Conservation (phyloP, 306 rosid genomes). For the Prunus mira region DNA sequence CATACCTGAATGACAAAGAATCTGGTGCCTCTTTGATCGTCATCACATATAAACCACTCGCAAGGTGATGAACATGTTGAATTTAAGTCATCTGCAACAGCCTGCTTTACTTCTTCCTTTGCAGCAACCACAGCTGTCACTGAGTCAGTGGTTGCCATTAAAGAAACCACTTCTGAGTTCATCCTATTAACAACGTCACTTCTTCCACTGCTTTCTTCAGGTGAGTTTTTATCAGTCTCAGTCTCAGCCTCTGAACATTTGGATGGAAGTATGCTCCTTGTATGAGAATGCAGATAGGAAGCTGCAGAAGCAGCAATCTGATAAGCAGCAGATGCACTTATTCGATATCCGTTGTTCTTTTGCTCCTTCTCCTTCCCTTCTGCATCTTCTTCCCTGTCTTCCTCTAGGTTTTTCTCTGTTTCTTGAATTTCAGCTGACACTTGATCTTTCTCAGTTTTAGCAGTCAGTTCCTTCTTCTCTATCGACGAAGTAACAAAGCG, state of each 20-base stretch:
- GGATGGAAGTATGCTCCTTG: constrained; percentile 75
- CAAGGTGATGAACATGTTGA: constrained; percentile 80
- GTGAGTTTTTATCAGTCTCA: constrained; percentile 24
- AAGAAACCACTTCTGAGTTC: constrained; percentile 66
- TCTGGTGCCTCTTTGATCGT: constrained; percentile 65
- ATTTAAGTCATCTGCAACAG: constrained; percentile 85
- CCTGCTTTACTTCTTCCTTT: constrained; percentile 95
- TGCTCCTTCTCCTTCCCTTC: constrained; percentile 40
- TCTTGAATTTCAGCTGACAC: constrained; percentile 32
- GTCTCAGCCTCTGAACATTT: constrained; percentile 40
- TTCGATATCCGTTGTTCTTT: constrained; percentile 37
- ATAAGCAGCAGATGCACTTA: constrained; percentile 66
- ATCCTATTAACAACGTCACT: constrained; percentile 29
- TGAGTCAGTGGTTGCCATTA: constrained; percentile 86
- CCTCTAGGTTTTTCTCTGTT: constrained; percentile 29
- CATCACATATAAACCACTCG: constrained; percentile 90
- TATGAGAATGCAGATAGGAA: constrained; percentile 69
- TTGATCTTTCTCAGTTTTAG: constrained; percentile 45
- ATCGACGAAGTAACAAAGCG: constrained; percentile 69
- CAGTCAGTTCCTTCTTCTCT: constrained; percentile 59
- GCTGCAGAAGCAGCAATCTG: constrained; percentile 92
- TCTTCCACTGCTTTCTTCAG: constrained; percentile 34
- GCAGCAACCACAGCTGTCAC: constrained; percentile 97
- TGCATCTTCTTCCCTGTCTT: constrained; percentile 26
- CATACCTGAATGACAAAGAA: constrained; percentile 80